Evolutionary conservation across 257 asterid genomes (phyloP), one percentile per base, ranked within the genome.

Genomic region (Galeopsis tetrahit): DNA sequence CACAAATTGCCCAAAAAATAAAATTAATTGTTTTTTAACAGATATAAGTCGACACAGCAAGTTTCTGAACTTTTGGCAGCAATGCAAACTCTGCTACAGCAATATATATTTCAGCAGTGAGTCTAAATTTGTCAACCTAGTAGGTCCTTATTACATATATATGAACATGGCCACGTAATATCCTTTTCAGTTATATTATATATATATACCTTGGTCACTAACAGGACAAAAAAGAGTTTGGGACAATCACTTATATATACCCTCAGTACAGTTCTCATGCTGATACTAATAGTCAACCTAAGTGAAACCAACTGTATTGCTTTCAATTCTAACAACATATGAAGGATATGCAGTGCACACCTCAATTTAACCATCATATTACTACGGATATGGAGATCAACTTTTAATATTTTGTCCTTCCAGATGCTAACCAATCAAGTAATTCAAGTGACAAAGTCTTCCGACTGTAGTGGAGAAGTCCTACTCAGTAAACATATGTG

Each of bases 171-270:
- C 61, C 61, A 73, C 36, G 59, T 51, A 64, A 49, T 33, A 52
- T 36, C 68, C 74, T 42, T 48, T 64, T 67, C 17, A 7, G n/a
- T 53, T 59, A 42, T 43, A 60, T 51, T 21, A 21, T 59, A 42
- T 43, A 60, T 51, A 62, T 13, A 69, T 76, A 31, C 62, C 55
- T 68, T 36, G 6, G 44, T 77, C 70, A 14, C 81, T 71, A 67
- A 43, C n/a, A 69, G 61, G 55, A 61, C 15, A 43, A 68, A 14
- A 40, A 38, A 60, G 63, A 62, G 52, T 52, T 53, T 55, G 43
- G 31, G 62, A 11, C 59, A 39, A 51, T 7, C 46, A 28, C 58
- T 10, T 57, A 32, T 17, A 21, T 21, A 21, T 21, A 21, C 28
- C 28, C 28, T 21, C 28, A 21, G 28, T 21, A 39, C 39, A 56